These are phyloP conservation scores for Primulina eburnea DNA, from an alignment of 257 asterid species.

Conservation along the genomic window DNA sequence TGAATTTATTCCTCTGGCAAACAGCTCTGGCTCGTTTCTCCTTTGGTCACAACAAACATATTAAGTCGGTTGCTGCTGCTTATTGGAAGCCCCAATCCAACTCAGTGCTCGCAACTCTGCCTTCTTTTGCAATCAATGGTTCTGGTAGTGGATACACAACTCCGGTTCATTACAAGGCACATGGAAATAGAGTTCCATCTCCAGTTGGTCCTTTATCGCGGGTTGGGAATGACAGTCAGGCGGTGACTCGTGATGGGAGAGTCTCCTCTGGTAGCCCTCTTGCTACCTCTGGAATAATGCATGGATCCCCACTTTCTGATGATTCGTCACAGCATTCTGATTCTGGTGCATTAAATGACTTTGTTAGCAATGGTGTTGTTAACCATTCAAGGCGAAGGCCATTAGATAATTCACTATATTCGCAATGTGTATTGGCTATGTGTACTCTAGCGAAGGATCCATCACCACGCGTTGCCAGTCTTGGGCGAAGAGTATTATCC, in stretches of 20 bases:
- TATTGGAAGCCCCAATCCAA: constrained; percentile 76
- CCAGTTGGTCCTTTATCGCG: constrained; percentile 63
- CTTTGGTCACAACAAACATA: constrained; percentile 90
- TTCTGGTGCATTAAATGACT: constrained; percentile 66
- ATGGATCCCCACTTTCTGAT: constrained; percentile 96
- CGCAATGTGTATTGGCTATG: constrained; percentile 85
- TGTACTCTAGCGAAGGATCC: constrained; percentile 93
- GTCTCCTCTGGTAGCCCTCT: constrained; percentile 87
- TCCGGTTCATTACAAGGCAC: constrained; percentile 70
- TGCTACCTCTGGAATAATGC: constrained; percentile 79
- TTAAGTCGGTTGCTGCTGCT: constrained; percentile 90
- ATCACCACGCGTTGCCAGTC: constrained; percentile 89
- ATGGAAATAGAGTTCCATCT: constrained; percentile 69
- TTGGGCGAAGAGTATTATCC: constrained; percentile 81
- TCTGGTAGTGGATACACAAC: constrained; percentile 79
- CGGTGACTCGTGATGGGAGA: constrained; percentile 75
- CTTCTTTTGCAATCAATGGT: constrained; percentile 66
- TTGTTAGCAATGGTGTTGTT: constrained; percentile 68
- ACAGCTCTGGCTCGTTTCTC: constrained; percentile 98
- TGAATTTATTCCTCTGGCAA: constrained; percentile 23
- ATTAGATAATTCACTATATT: constrained; percentile 78
- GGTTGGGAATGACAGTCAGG: constrained; percentile 55
- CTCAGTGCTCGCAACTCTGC: constrained; percentile 79
- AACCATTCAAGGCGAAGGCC: constrained; percentile 66
- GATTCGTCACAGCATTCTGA: constrained; percentile 96